phyloP scores from a whole-genome alignment of 2,329 filamentous ascomycete species.

The Apiospora rasikravindrae region DNA sequence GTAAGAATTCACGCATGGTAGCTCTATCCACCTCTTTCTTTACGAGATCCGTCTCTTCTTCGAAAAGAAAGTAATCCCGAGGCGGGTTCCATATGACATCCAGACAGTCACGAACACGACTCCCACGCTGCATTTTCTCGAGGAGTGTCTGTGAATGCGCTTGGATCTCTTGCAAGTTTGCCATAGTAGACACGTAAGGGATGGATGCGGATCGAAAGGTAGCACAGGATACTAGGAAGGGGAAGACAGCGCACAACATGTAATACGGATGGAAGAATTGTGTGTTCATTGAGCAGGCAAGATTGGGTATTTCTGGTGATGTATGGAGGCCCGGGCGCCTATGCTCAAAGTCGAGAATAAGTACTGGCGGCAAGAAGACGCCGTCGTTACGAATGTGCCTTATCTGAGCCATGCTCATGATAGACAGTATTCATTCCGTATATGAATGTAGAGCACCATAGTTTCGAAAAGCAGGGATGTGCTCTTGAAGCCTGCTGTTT shows the following conservation, averaged over 20 bases:
- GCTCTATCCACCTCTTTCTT: too few species aligned
- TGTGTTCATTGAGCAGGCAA: not conserved
- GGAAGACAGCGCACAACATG: not conserved
- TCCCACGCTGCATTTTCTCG: not conserved
- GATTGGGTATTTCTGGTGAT: not conserved
- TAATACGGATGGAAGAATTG: not conserved
- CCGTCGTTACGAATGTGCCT: not conserved
- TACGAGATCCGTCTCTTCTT: not conserved
- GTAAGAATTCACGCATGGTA: too few species aligned
- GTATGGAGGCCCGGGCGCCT: not conserved
- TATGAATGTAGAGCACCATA: not conserved
- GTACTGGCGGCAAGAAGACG: not conserved
- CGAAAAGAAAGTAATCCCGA: not conserved
- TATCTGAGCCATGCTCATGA: not conserved
- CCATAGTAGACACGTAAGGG: not conserved
- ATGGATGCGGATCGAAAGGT: not conserved
- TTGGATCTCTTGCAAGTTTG: not conserved
- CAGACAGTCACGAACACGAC: not conserved
- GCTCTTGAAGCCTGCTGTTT: not conserved
- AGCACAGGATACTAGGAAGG: not conserved
- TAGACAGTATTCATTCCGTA: not conserved
- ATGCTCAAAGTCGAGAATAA: not conserved
- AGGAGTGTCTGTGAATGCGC: not conserved
- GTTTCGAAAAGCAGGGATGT: not conserved
- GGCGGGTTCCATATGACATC: not conserved